These are phyloP conservation scores for Ustilago bromivora DNA, from an alignment of 1,284 basidiomycete genomes.

Conservation along the genomic window DNA sequence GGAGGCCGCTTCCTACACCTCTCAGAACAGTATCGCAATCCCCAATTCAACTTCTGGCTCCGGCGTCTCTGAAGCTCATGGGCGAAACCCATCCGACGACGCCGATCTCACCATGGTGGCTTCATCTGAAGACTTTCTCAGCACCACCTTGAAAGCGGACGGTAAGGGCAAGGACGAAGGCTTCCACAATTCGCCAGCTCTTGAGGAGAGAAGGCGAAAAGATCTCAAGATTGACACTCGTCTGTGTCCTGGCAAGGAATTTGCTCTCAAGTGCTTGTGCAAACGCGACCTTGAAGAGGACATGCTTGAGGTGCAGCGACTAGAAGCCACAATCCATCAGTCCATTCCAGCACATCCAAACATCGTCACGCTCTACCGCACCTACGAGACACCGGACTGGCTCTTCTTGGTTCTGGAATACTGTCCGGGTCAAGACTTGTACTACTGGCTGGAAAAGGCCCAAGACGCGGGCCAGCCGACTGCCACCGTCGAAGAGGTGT, in stretches of 20 bases:
- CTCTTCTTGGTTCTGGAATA: conserved; percentile 86
- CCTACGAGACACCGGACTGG: conserved; percentile 79
- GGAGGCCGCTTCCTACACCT: conserved; percentile 17
- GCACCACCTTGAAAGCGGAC: conserved; percentile 45
- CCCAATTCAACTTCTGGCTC: conserved; percentile 19
- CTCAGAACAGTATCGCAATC: conserved; percentile 25
- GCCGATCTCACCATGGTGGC: conserved; percentile 43
- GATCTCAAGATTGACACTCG: conserved; percentile 42
- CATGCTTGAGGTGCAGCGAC: conserved; percentile 64
- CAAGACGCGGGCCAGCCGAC: conserved; percentile 63
- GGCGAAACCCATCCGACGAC: conserved; percentile 25
- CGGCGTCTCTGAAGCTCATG: neutral
- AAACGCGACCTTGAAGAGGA: conserved; percentile 71
- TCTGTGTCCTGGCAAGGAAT: conserved; percentile 74
- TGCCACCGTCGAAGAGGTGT: conserved; percentile 12
- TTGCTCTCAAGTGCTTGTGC: conserved; percentile 94
- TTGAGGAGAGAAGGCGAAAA: conserved; percentile 48
- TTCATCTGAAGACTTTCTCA: conserved; percentile 46
- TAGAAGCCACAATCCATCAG: conserved; percentile 90
- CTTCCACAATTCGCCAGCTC: conserved; percentile 49
- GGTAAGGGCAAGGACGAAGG: conserved; percentile 29
- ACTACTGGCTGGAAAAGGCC: conserved; percentile 88
- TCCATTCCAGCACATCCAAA: conserved; percentile 90
- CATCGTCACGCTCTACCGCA: conserved; percentile 87
- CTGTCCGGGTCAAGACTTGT: conserved; percentile 89